Conservation (phyloP, 2,329 filamentous ascomycete genomes). For the Phialophora chinensis region DNA sequence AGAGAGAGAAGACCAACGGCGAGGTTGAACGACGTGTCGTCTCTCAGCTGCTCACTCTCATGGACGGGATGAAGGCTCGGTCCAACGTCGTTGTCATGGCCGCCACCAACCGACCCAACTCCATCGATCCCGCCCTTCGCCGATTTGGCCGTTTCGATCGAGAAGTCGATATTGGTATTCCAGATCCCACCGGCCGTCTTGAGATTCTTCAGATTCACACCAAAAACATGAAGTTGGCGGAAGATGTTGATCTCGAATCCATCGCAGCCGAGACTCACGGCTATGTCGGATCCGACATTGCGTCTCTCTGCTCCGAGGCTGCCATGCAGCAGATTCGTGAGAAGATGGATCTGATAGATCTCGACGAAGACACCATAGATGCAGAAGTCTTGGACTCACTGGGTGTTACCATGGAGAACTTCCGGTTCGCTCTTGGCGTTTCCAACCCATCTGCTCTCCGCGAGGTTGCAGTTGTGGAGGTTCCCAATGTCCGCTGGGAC, state of each 20-base stretch:
- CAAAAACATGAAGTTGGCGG: slow-evolving; percentile 99
- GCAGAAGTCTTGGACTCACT: slow-evolving; percentile 97
- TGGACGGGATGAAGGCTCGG: slow-evolving; percentile 99
- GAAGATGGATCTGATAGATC: slow-evolving; percentile 99
- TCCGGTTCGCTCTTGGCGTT: slow-evolving; percentile 96
- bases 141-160: slow-evolving; percentile 99
- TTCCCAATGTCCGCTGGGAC: slow-evolving; percentile 99
- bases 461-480: slow-evolving; percentile 98
- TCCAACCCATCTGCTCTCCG: slow-evolving; percentile 98
- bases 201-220: slow-evolving; percentile 99
- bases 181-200: slow-evolving; percentile 95
- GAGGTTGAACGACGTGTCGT: slow-evolving; percentile 98
- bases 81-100: slow-evolving; percentile 99
- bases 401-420: slow-evolving; percentile 99
- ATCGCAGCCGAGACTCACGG: slow-evolving; percentile 98
- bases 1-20: slow-evolving; percentile 99
- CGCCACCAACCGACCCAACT: slow-evolving; percentile 97
- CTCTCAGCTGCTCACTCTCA: slow-evolving; percentile 92
- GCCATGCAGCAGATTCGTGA: slow-evolving; percentile 99
- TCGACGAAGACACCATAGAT: slow-evolving; percentile 98
- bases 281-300: slow-evolving; percentile 98
- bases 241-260: slow-evolving; percentile 95
- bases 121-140: slow-evolving; percentile 94
- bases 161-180: slow-evolving; percentile 97
- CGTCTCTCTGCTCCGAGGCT: slow-evolving; percentile 96